phyloP scores from a whole-genome alignment of 163 green algal genomes.

The Scenedesmus sp. region DNA sequence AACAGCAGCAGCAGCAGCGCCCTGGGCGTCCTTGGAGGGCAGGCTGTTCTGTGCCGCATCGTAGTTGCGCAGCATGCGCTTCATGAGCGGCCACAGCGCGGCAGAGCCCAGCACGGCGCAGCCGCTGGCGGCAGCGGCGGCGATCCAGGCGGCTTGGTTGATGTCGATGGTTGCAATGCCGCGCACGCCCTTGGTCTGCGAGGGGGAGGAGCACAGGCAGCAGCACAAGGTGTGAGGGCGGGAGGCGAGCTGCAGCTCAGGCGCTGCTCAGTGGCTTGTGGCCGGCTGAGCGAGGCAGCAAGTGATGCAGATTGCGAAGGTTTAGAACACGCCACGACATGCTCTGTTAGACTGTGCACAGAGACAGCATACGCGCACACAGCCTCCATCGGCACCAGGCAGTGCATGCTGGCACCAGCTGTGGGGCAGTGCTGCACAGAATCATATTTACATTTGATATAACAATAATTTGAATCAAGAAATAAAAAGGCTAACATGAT shows the following conservation, averaged over 20 bases:
- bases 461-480: too few relatives aligned
- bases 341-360: too few relatives aligned
- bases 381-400: too few relatives aligned
- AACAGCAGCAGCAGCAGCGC: background rate
- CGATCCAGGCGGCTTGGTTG: conserved; percentile 35
- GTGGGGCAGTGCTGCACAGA: too few relatives aligned
- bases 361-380: too few relatives aligned
- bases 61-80: background rate
- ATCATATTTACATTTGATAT: too few relatives aligned
- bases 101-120: conserved; percentile 45
- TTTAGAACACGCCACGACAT: too few relatives aligned
- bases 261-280: too few relatives aligned
- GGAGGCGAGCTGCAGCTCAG: background rate
- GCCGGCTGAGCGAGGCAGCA: too few relatives aligned
- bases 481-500: background rate
- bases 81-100: conserved; percentile 32
- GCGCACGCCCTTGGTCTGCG: conserved; percentile 63
- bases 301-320: too few relatives aligned
- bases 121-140: conserved; percentile 48
- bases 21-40: background rate
- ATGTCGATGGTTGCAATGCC: conserved; percentile 1
- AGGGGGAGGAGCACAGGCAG: background rate
- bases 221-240: background rate
- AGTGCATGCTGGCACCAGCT: too few relatives aligned
- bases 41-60: background rate